Base-by-base conservation (phyloP, 2,329 filamentous ascomycete genomes). In the Penicillium sumatraense region DNA sequence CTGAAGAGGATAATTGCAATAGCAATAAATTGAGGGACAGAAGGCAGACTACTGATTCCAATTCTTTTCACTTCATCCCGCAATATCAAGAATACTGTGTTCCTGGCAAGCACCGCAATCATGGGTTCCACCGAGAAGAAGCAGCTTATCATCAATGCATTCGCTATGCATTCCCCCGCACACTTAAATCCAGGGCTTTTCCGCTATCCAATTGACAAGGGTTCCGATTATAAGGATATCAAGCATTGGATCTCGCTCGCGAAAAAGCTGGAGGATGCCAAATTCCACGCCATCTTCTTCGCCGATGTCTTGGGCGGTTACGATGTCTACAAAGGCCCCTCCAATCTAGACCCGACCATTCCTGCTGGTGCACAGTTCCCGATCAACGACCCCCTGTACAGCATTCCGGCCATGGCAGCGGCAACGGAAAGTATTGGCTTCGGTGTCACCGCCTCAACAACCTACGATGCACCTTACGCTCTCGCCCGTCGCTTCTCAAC, bases 401-500 rank as follows among this genome's bases (percentile, higher is more conserved):
- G 68, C 23, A 71, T 81, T 11, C 70, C 79, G 1, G 78, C 79
- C 2, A 75, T 81, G 74, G 78, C 79, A 6, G 72, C 78, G 4
- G 75, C 73, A 3, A 80, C 80, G 0, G 74, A 79, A 57, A 75
- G 73, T 18, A 69, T 82, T 51, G 72, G 79, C 0, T 79, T 84
- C 3, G 81, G 80, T 0, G 79, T 81, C 1, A 84, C 82, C 0
- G 82, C 81, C 0, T 81, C 79, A 0, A 83, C 80, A 0, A 84
- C 81, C 0, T 83, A 83, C 49, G 81, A 84, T 20, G 74, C 80
- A 47, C 80, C 82, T 4, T 83, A 83, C 42, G 80, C 83, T 46
- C 75, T 83, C 8, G 82, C 82, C 1, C 74, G 81, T 2, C 79
- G 80, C 2, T 81, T 84, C 51, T 81, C 81, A 1, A 82, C 80